Base-by-base conservation (phyloP, 2,329 filamentous ascomycete genomes). In the Hansfordia pulvinata region DNA sequence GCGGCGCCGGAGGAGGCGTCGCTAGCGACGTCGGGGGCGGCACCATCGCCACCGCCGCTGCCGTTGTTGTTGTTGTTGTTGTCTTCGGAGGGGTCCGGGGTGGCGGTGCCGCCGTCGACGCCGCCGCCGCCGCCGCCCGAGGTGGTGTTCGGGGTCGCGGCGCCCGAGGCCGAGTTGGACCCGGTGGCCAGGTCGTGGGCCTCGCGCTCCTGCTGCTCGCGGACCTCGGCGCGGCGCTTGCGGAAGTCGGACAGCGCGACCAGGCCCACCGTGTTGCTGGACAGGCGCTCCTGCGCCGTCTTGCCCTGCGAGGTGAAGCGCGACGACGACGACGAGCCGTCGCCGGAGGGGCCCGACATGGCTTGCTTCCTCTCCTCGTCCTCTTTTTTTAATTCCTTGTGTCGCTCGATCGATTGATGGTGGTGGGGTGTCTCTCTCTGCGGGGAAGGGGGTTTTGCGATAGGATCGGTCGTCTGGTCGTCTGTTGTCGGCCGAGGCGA, bases 171-270 rank as follows among this genome's bases (percentile, higher is more conserved):
- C 44, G 74, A 71, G 10, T 70, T 74, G 4, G 30, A 18, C 20
- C 31, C 14, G 9, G 36, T 47, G 49, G 29, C 53, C 49, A 29
- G 67, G 46, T 82, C 78, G 44, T 76, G 73, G 9, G 72, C 76
- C 43, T 90, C 83, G 43, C 80, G 72, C 46, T 90, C 83, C 46
- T 90, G 88, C 47, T 83, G 76, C 51, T 94, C 88, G 25, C 93
- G 62, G n/a, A 86, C 83, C 53, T 94, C 84, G 40, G 85, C 86
- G 52, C 88, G 83, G 32, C 90, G 76, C 58, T 98, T 96, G 53
- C 88, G 84, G 52, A 93, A 96, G 49, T 96, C 90, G 37, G 82
- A 84, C 22, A 94, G 75, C 31, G 82, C 73, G 28, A 96, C 88
- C 3, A 98, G 75, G 20, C 90, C 90, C 38, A 94, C 85, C 0